Evolutionary conservation across 2,329 filamentous ascomycete species (phyloP).

Genomic region (Sclerotinia subarctica): DNA sequence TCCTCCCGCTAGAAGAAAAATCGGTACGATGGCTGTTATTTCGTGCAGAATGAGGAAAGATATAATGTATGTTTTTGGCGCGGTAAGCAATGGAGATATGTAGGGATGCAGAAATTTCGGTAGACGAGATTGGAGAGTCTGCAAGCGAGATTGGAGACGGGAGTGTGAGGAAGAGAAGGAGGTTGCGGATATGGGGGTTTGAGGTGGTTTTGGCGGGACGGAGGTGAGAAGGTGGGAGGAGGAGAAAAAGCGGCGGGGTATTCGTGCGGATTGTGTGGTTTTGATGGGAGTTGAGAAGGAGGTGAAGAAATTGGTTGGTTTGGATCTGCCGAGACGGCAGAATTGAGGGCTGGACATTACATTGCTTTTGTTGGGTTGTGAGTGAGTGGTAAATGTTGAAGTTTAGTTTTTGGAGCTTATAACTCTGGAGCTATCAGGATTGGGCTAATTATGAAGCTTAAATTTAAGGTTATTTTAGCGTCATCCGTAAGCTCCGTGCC

Average conservation of each 20-base stretch:
- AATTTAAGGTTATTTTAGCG: constrained; percentile 4
- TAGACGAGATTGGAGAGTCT: constrained; percentile 25
- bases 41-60: constrained; percentile 92
- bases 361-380: not conserved
- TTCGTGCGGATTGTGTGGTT: not conserved
- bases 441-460: not conserved
- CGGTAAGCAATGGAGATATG: constrained; percentile 65
- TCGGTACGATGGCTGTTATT: constrained; percentile 77
- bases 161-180: not conserved
- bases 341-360: not conserved
- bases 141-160: not conserved
- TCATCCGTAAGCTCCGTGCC: not conserved
- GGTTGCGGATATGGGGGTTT: not conserved
- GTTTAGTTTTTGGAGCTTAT: not conserved
- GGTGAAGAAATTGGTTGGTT: not conserved
- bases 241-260: constrained; percentile 4
- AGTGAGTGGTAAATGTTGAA: not conserved
- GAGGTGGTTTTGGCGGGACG: not conserved
- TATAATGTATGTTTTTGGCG: constrained; percentile 77
- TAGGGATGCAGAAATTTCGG: constrained; percentile 67
- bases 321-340: not conserved
- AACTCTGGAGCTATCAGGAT: not conserved
- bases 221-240: not conserved
- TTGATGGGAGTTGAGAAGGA: not conserved
- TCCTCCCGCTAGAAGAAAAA: constrained; percentile 67